These are phyloP conservation scores for Aristolochia californica DNA, from an alignment of 164 flowering plant genomes.

Conservation along the genomic window DNA sequence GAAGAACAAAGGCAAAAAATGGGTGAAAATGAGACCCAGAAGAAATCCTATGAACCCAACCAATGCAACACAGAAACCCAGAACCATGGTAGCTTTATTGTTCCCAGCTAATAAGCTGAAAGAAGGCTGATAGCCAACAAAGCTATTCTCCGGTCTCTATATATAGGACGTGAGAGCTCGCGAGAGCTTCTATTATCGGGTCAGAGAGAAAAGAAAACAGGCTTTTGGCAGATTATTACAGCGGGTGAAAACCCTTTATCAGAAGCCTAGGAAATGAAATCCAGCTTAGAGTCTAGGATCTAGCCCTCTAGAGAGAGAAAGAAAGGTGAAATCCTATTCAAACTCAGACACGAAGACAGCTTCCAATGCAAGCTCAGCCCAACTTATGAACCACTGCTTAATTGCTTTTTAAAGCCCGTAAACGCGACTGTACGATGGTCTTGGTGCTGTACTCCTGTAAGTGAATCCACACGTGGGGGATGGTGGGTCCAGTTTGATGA, in stretches of 20 bases:
- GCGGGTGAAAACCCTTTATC: constrained; percentile 3
- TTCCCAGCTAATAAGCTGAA: not conserved
- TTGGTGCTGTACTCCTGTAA: too few species aligned
- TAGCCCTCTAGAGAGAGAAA: constrained; percentile 1
- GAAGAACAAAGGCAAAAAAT: constrained; percentile 37
- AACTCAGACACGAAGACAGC: too few species aligned
- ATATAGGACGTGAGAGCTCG: not conserved
- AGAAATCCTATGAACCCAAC: constrained; percentile 17
- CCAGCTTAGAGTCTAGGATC: constrained; percentile 3
- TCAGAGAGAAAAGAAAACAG: constrained; percentile 2
- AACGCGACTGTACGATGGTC: too few species aligned
- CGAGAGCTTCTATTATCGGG: not conserved
- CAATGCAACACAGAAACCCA: constrained; percentile 12
- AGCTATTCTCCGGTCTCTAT: not conserved
- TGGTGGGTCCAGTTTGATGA: too few species aligned
- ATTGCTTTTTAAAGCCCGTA: too few species aligned
- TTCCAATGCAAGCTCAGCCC: too few species aligned
- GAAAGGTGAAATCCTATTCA: not conserved
- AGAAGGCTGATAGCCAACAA: not conserved
- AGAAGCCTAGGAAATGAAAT: constrained; percentile 12
- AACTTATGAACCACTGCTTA: too few species aligned
- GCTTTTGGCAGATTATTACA: constrained; percentile 7
- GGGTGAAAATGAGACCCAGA: constrained; percentile 27
- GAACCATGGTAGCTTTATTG: constrained; percentile 8
- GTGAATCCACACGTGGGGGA: too few species aligned